Conservation (phyloP, 495 filamentous ascomycete species). For the Hypoxylon rickii region DNA sequence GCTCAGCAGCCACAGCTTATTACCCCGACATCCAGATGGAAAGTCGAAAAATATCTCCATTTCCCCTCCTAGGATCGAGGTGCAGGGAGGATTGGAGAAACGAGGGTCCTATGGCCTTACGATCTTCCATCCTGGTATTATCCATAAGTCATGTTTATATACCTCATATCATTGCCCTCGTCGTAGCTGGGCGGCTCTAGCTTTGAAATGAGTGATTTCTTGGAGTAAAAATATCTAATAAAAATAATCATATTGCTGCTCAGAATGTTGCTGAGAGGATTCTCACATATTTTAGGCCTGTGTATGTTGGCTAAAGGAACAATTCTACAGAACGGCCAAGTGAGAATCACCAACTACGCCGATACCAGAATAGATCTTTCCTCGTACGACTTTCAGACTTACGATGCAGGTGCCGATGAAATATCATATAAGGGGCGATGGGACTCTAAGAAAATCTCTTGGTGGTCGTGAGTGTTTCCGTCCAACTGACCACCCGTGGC, state of each 20-base stretch:
- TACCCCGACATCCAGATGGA: slow-evolving; percentile 5
- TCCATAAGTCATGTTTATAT: too few species aligned
- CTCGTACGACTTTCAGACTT: slow-evolving; percentile 50
- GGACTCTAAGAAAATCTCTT: slow-evolving; percentile 69
- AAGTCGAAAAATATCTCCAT: not conserved
- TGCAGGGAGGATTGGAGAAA: not conserved
- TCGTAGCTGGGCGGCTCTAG: too few species aligned
- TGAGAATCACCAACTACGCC: slow-evolving; percentile 49
- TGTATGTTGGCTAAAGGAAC: slow-evolving; percentile 43
- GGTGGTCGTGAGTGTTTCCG: slow-evolving; percentile 68
- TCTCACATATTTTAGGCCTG: slow-evolving; percentile 30
- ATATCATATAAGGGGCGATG: slow-evolving; percentile 73
- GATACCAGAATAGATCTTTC: slow-evolving; percentile 52
- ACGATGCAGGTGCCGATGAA: slow-evolving; percentile 59
- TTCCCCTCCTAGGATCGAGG: slow-evolving; percentile 3
- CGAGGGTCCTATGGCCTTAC: not conserved
- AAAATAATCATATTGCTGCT: not conserved
- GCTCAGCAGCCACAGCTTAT: not conserved
- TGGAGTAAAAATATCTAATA: too few species aligned
- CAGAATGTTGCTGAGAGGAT: slow-evolving; percentile 18
- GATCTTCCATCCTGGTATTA: not conserved
- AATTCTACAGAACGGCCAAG: slow-evolving; percentile 69
- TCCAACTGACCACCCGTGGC: too few species aligned
- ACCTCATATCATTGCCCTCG: too few species aligned
- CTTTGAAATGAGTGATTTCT: too few species aligned